Conservation (phyloP, 192 early-diverging fungal genomes). For the Rhizophagus sp. region DNA sequence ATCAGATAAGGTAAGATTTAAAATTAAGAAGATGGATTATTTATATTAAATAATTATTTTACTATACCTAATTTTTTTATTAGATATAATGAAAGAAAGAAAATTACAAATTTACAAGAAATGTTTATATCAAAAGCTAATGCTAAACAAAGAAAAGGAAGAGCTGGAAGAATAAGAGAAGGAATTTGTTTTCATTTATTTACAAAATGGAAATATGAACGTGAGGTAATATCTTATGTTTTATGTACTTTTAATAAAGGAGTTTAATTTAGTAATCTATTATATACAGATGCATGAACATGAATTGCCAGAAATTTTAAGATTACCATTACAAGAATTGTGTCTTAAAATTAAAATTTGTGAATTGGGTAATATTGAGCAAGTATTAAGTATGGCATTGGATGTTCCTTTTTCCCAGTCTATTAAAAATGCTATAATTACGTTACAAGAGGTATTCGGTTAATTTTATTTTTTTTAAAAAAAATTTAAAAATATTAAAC, state of each 20-base stretch:
- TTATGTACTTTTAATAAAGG: background rate
- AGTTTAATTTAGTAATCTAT: conserved; percentile 20
- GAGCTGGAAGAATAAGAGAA: conserved; percentile 78
- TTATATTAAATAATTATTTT: background rate
- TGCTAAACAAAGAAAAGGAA: conserved; percentile 70
- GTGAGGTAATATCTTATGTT: conserved; percentile 30
- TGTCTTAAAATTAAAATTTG: conserved; percentile 74
- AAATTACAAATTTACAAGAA: conserved; percentile 62
- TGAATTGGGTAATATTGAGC: conserved; percentile 57
- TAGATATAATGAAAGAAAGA: conserved; percentile 58
- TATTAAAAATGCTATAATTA: conserved; percentile 58
- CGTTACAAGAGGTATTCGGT: conserved; percentile 58
- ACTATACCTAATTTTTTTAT: background rate
- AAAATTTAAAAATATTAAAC: conserved; percentile 5
- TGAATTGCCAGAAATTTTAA: conserved; percentile 76
- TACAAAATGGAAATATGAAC: conserved; percentile 48
- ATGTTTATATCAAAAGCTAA: conserved; percentile 70
- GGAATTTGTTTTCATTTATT: conserved; percentile 82
- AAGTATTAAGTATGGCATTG: conserved; percentile 58
- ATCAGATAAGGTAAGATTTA: conserved; percentile 63
- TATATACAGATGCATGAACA: conserved; percentile 58
- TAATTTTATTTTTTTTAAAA: background rate
- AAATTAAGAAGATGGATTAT: background rate
- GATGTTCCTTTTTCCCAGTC: conserved; percentile 69
- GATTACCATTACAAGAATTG: conserved; percentile 82